Conservation (phyloP, 2,329 filamentous ascomycete species). For the Moelleriella libera region DNA sequence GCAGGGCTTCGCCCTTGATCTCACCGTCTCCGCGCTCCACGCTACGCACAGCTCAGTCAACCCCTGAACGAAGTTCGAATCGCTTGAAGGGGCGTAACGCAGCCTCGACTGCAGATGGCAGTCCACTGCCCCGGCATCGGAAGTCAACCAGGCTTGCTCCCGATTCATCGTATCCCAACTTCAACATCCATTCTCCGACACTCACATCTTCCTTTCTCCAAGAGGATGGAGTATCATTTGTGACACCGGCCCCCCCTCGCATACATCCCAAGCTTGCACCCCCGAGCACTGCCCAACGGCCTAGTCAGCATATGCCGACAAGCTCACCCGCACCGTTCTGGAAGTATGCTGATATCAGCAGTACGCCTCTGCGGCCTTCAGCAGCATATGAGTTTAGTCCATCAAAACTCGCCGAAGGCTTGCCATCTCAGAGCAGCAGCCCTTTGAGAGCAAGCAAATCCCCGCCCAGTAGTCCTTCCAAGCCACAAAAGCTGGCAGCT, state of each 20-base stretch:
- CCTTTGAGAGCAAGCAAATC: conserved; percentile 36
- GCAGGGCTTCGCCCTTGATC: conserved; percentile 36
- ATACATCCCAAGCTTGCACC: conserved; percentile 64
- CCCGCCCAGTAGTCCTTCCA: conserved; percentile 36
- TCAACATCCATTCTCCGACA: conserved; percentile 43
- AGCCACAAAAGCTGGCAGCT: conserved; percentile 20
- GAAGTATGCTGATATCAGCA: conserved; percentile 69
- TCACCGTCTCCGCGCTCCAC: conserved; percentile 42
- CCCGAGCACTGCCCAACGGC: conserved; percentile 66
- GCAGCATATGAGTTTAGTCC: conserved; percentile 43
- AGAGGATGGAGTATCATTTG: conserved; percentile 45
- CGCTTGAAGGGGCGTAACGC: conserved; percentile 21
- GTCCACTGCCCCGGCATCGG: conserved; percentile 44
- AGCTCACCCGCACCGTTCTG: conserved; percentile 78
- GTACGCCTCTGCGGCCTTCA: conserved; percentile 48
- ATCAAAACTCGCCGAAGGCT: conserved; percentile 28
- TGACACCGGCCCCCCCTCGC: conserved; percentile 60
- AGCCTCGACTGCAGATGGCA: conserved; percentile 38
- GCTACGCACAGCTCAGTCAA: conserved; percentile 37
- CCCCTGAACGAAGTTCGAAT: conserved; percentile 38
- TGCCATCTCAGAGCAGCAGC: conserved; percentile 43
- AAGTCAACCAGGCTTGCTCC: conserved; percentile 19
- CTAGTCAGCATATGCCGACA: conserved; percentile 75
- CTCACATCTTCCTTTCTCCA: conserved; percentile 48
- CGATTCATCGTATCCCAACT: conserved; percentile 31